A percentile compares a stretch with the other conserved stretches of the same genome.
Evolutionary conservation across 306 rosid species (phyloP).

Genomic region (Vicia villosa): DNA sequence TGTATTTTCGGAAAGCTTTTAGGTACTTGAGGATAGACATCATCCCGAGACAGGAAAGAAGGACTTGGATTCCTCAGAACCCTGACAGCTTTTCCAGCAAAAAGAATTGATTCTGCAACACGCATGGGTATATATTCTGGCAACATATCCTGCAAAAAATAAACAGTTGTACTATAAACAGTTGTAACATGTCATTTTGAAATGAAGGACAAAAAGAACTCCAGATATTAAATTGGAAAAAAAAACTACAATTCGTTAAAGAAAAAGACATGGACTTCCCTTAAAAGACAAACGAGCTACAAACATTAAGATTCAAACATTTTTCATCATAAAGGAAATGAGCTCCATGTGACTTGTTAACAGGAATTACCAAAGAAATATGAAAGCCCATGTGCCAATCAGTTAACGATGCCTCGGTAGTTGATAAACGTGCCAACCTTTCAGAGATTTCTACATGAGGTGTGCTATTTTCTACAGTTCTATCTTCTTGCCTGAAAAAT

Average conservation of each 20-base stretch:
- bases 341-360: constrained; percentile 10
- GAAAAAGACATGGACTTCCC: constrained; percentile 19
- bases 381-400: constrained; percentile 99
- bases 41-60: constrained; percentile 66
- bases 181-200: constrained; percentile 6
- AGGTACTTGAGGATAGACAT: constrained; percentile 59
- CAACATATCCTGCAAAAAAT: constrained; percentile 80
- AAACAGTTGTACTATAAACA: background rate
- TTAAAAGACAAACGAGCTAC: constrained; percentile 5
- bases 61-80: constrained; percentile 89
- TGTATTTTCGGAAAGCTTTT: constrained; percentile 68
- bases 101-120: constrained; percentile 88
- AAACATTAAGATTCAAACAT: constrained; percentile 11
- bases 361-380: constrained; percentile 65
- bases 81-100: constrained; percentile 96
- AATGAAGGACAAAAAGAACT: constrained; percentile 24
- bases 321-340: constrained; percentile 23
- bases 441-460: constrained; percentile 65
- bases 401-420: constrained; percentile 67
- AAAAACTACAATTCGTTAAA: background rate
- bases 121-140: constrained; percentile 90
- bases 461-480: constrained; percentile 61
- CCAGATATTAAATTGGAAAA: constrained; percentile 23
- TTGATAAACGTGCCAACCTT: constrained; percentile 72
- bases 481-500: constrained; percentile 86